Base-by-base conservation (phyloP, 345 rosid genomes). In the Eucalyptus polyanthemos region DNA sequence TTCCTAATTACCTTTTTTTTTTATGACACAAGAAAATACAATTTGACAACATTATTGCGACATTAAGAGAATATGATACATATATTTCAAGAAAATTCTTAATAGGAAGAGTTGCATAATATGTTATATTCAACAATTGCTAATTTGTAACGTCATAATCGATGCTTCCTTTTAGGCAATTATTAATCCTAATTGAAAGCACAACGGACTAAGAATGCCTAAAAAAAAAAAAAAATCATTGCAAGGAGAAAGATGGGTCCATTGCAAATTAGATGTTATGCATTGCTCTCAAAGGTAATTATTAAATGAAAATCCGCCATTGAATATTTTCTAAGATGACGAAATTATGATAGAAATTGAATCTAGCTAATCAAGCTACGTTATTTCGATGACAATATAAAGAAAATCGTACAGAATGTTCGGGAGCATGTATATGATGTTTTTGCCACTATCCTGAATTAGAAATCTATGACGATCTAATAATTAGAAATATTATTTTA, bases 361-460 rank as follows among this genome's bases (percentile, higher is more conserved):
- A 72, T 34, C 2, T 34, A 34, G 1, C 3, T 34, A 1, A 37
- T 6, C 0, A 24, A 76, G 22, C 0, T 3, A 34, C 2, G 25
- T 17, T 34, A 6, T 34, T 69, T 69, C 2, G 0, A 34, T 2
- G 16, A 40, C 1, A 40, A 37, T 11, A 76, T 76, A 21, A 76
- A 5, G 7, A 24, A 76, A 76, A 40, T 6, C 11, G 1, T 40
- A 21, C 1, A 0, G 9, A 40, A 22, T 2, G 1, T n/a, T 14
- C 2, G 0, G n/a, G 16, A 69, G 14, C 7, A 15, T 14, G 9
- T 31, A 67, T 1, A 8, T 0, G 1, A n/a, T 31, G 76, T 37
- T 67, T 8, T 3, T 16, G 6, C 4, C 16, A 34, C 2, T 34
- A 1, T 24, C 37, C 22, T 3, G 7, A 37, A 31, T 69, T 31